Evolutionary conservation across 441 rosid genomes (phyloP), one percentile per base, ranked within the genome.

Genomic region (Corymbia citriodora): DNA sequence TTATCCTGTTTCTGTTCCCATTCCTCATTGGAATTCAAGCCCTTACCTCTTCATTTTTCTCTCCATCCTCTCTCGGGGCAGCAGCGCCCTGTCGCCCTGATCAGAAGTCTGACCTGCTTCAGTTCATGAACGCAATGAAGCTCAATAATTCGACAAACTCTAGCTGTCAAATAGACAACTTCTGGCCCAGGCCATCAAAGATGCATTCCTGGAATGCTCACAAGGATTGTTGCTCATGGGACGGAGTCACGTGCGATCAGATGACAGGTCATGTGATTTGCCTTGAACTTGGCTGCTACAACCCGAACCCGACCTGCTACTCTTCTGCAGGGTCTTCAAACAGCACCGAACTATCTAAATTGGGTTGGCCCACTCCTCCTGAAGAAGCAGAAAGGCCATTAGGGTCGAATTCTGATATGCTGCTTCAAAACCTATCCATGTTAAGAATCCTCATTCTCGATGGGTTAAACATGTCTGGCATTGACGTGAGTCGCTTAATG

Each of bases 151-250:
- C 21, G 57, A 33, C 40, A 79, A 2, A 50, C 2, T 10, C 36
- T 27, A 7, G 1, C 49, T 79, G 85, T 79, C 49, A 33, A 33
- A 31, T 1, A 2, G 27, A 11, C 1, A 0, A 9, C 48, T 0
- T 2, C 7, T 79, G 21, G 40, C 50, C 0, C 49, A 6, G 2
- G 16, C 9, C 0, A 36, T 6, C 48, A 33, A 79, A 79, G 48
- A 79, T 79, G 21, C 25, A 6, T 79, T 79, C 50, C 85, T 79
- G 85, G 85, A 79, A 33, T 4, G 25, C 48, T 7, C 27, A 49
- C 25, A 36, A 4, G 12, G 85, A 33, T 33, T 79, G 48, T 79
- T 79, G 85, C 85, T 33, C 23, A 3, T 79, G 85, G 85, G 49
- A 6, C 6, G 85, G 85, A 40, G 48, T 79, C 48, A 79, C 23